A percentile compares a stretch with the other conserved stretches of the same genome.
Evolutionary conservation across 192 early-diverging fungal genomes (phyloP).

Genomic region (Martensiomyces pterosporus): DNA sequence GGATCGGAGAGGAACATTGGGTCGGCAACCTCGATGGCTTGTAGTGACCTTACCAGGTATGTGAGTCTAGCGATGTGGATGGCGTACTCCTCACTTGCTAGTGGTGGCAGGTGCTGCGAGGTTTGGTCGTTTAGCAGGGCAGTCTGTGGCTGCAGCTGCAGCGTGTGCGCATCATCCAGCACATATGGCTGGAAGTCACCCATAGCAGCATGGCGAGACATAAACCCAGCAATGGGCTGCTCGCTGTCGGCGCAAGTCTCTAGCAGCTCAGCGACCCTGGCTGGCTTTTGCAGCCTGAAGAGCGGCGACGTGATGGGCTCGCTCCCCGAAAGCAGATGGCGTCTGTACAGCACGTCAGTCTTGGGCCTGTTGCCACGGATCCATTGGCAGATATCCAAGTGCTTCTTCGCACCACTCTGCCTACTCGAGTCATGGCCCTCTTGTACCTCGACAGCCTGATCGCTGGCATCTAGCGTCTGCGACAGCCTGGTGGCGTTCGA

Average conservation of each 20-base stretch:
- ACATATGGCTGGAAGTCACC: constrained; percentile 23
- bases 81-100: constrained; percentile 36
- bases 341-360: constrained; percentile 21
- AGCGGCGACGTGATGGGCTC: constrained; percentile 23
- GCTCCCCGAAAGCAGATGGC: constrained; percentile 6
- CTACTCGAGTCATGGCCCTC: neutral
- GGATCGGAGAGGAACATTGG: constrained; percentile 29
- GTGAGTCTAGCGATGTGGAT: constrained; percentile 26
- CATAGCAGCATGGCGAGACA: constrained; percentile 21
- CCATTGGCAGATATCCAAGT: constrained; percentile 32
- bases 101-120: constrained; percentile 27
- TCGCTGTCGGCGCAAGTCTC: constrained; percentile 9
- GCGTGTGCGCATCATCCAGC: constrained; percentile 15
- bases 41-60: constrained; percentile 33
- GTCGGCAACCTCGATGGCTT: constrained; percentile 34
- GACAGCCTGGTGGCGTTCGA: neutral
- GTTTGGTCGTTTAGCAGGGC: constrained; percentile 25
- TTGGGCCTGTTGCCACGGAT: constrained; percentile 18
- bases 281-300: constrained; percentile 19
- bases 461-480: constrained; percentile 1
- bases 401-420: constrained; percentile 3
- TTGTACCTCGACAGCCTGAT: neutral
- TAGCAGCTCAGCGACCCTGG: constrained; percentile 20
- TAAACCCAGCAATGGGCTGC: constrained; percentile 25
- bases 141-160: constrained; percentile 13